These are phyloP conservation scores for Aegilops sharonensis DNA, from an alignment of 176 grass and related monocot species.

Conservation along the genomic window DNA sequence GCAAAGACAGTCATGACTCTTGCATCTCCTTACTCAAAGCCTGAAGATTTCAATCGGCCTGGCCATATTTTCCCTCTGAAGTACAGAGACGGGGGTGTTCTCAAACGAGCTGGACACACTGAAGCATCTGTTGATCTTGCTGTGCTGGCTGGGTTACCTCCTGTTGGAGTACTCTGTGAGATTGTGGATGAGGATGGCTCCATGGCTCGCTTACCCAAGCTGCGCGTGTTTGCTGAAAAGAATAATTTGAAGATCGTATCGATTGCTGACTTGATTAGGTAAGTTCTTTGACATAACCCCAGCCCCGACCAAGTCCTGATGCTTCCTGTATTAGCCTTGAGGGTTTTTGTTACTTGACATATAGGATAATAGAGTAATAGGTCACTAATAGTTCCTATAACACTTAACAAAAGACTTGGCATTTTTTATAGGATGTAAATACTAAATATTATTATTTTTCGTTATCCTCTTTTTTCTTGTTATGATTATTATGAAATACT, in stretches of 20 bases:
- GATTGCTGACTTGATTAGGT: conserved; percentile 93
- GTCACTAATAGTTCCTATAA: background rate
- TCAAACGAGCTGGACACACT: conserved; percentile 89
- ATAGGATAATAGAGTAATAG: background rate
- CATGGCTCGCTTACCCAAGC: conserved; percentile 77
- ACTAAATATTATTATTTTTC: background rate
- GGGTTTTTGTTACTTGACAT: background rate
- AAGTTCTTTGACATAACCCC: conserved; percentile 8
- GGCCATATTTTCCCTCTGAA: conserved; percentile 94
- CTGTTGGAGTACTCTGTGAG: conserved; percentile 73
- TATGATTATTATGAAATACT: background rate
- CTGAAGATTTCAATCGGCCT: conserved; percentile 77
- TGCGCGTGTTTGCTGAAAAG: conserved; percentile 70
- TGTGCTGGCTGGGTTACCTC: conserved; percentile 67
- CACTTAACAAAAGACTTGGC: background rate
- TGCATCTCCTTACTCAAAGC: conserved; percentile 68
- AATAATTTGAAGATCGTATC: conserved; percentile 89
- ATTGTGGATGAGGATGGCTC: conserved; percentile 93
- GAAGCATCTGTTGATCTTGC: conserved; percentile 90
- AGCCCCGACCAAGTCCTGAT: background rate
- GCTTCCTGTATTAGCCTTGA: background rate
- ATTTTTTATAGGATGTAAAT: background rate
- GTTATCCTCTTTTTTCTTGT: background rate
- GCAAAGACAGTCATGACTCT: conserved; percentile 68
- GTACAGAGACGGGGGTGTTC: conserved; percentile 87